These are phyloP conservation scores for Durusdinium trenchii DNA, from an alignment of 73 alveolate species.

Conservation along the genomic window DNA sequence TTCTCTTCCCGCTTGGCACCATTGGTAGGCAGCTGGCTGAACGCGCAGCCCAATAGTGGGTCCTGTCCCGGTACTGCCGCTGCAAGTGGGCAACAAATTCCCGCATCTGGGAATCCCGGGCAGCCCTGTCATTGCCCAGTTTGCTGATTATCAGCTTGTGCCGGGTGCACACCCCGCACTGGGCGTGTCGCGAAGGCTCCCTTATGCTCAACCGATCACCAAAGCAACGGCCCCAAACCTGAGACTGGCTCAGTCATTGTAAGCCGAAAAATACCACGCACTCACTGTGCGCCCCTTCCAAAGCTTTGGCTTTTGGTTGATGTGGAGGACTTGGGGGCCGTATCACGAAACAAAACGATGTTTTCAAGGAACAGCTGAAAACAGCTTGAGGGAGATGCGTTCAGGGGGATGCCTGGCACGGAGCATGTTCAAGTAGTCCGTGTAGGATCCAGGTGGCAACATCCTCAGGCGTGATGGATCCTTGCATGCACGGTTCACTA, in stretches of 20 bases:
- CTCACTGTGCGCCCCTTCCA: not conserved
- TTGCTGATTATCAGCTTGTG: not conserved
- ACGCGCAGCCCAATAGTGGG: not conserved
- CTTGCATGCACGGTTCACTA: not conserved
- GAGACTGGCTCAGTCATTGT: not conserved
- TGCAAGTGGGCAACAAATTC: not conserved
- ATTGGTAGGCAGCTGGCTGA: not conserved
- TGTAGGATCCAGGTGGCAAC: constrained; percentile 5
- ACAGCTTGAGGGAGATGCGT: constrained; percentile 10
- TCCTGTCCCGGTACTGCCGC: not conserved
- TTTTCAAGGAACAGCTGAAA: not conserved
- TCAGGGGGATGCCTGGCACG: not conserved
- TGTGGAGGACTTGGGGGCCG: not conserved
- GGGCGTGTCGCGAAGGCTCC: not conserved
- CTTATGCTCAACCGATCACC: not conserved
- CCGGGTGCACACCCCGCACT: not conserved
- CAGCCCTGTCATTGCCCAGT: not conserved
- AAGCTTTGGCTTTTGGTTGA: not conserved
- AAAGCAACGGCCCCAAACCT: not conserved
- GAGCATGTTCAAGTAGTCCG: not conserved
- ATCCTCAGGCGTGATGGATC: not conserved
- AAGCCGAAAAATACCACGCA: not conserved
- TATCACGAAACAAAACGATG: not conserved
- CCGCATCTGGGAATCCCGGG: not conserved
- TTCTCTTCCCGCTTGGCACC: not conserved